Evolutionary conservation across 179 eudicot species (phyloP), one percentile per base, ranked within the genome.

Genomic region (Spinacia oleracea): DNA sequence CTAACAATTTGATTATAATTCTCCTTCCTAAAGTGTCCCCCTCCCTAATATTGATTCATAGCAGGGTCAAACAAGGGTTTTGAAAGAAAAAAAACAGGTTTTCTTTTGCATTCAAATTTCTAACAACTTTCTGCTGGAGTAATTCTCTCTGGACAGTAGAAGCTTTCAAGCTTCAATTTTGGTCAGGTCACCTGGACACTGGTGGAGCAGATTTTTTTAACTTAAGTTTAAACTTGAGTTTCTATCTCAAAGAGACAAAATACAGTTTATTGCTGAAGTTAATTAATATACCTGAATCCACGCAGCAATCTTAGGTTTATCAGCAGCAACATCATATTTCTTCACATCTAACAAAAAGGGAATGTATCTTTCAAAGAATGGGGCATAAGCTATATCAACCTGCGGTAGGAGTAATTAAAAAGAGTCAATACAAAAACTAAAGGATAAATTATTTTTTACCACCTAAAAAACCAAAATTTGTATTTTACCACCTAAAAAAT

Each of bases 371-470:
- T 93, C 96, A 76, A 93, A 76, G 70, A 91, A 87, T n/a, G 97
- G 97, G 78, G 84, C 90, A 84, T 91, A 93, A 74, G 96, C 97
- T 73, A 93, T 89, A 78, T 93, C 96, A 79, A 90, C 93, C 97
- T 93, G 89, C 70, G 71, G 68, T 23, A 6, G 35, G 20, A 48
- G 34, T 27, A 4, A 62, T 62, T 29, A 11, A 50, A 45, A 67
- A 40, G 18, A 48, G 65, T 73, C 79, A 73, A 70, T 6, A 14
- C 59, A 32, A 27, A 23, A 6, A 3, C n/a, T n/a, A n/a, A n/a
- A n/a, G n/a, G n/a, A n/a, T n/a, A n/a, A n/a, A n/a, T n/a, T n/a
- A n/a, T n/a, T n/a, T n/a, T n/a, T n/a, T n/a, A n/a, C n/a, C n/a
- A n/a, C n/a, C n/a, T n/a, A n/a, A n/a, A n/a, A n/a, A n/a, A n/a